These are phyloP conservation scores for Westerdykella sp. DNA, from an alignment of 2,329 filamentous ascomycete genomes.

Conservation along the genomic window DNA sequence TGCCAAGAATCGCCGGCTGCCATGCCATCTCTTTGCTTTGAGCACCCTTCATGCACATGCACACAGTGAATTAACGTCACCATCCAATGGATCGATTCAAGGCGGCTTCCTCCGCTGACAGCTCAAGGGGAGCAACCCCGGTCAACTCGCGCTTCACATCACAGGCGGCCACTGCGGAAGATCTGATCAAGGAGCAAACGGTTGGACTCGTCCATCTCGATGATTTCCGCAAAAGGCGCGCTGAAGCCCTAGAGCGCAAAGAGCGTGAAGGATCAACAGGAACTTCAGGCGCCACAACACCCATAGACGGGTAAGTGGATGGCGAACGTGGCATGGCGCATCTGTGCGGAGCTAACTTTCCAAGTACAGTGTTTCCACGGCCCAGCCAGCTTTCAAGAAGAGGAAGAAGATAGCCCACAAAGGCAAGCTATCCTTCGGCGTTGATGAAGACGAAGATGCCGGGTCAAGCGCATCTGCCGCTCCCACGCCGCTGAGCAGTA, in stretches of 20 bases:
- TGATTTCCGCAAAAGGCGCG: slow-evolving; percentile 92
- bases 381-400: slow-evolving; percentile 51
- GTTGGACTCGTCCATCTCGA: slow-evolving; percentile 87
- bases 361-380: slow-evolving; percentile 52
- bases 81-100: slow-evolving; percentile 26
- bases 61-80: neutral
- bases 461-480: slow-evolving; percentile 39
- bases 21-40: neutral
- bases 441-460: slow-evolving; percentile 59
- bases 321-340: neutral
- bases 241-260: slow-evolving; percentile 87
- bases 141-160: slow-evolving; percentile 61
- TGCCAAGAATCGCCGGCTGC: neutral
- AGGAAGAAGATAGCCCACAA: slow-evolving; percentile 49
- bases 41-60: neutral
- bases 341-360: slow-evolving; percentile 43
- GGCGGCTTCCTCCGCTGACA: slow-evolving; percentile 13
- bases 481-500: slow-evolving; percentile 36
- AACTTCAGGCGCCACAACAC: slow-evolving; percentile 48
- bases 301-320: slow-evolving; percentile 54
- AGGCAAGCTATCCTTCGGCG: slow-evolving; percentile 62
- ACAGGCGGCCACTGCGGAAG: slow-evolving; percentile 69
- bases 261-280: slow-evolving; percentile 70
- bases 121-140: slow-evolving; percentile 14
- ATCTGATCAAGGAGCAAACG: slow-evolving; percentile 76